These are phyloP conservation scores for Apiospora malaysiana DNA, from an alignment of 2,329 filamentous ascomycete genomes.

Conservation along the genomic window DNA sequence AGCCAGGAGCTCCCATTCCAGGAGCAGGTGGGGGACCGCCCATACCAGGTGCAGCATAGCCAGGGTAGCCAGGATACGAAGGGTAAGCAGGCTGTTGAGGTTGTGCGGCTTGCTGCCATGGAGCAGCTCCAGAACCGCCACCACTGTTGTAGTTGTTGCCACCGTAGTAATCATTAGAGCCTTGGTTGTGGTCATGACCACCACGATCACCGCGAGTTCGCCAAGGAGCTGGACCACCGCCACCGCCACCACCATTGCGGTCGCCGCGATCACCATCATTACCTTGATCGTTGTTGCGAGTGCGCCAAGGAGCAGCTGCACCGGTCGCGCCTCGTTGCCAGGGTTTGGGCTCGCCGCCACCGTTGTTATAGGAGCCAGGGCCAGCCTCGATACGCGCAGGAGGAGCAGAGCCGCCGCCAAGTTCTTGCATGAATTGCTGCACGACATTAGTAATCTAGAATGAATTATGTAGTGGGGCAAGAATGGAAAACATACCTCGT, in stretches of 20 bases:
- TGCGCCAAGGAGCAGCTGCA: constrained; percentile 81
- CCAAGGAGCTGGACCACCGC: constrained; percentile 61
- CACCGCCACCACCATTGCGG: constrained; percentile 47
- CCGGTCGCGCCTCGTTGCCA: constrained; percentile 89
- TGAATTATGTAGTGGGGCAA: neutral
- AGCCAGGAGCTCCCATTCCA: constrained; percentile 48
- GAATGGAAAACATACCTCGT: constrained; percentile 71
- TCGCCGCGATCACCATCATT: constrained; percentile 47
- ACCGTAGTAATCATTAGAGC: constrained; percentile 54
- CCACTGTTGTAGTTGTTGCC: constrained; percentile 43
- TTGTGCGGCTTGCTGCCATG: constrained; percentile 66
- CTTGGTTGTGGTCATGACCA: constrained; percentile 24
- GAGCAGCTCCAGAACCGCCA: constrained; percentile 48
- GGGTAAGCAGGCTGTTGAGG: constrained; percentile 58
- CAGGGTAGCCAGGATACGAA: constrained; percentile 54
- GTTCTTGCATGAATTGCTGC: constrained; percentile 96
- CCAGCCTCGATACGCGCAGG: constrained; percentile 88
- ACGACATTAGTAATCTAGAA: constrained; percentile 45
- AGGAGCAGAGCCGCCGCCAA: constrained; percentile 75
- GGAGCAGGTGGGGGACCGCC: constrained; percentile 59
- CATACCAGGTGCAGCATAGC: constrained; percentile 59
- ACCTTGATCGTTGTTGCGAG: constrained; percentile 59
- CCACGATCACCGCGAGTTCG: constrained; percentile 48
- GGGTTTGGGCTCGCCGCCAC: constrained; percentile 70
- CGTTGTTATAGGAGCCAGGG: constrained; percentile 67